A percentile compares a stretch with the other conserved stretches of the same genome.
These are phyloP conservation scores for Aspergillus conjunctus DNA, from an alignment of 495 filamentous ascomycete genomes.

Conservation along the genomic window DNA sequence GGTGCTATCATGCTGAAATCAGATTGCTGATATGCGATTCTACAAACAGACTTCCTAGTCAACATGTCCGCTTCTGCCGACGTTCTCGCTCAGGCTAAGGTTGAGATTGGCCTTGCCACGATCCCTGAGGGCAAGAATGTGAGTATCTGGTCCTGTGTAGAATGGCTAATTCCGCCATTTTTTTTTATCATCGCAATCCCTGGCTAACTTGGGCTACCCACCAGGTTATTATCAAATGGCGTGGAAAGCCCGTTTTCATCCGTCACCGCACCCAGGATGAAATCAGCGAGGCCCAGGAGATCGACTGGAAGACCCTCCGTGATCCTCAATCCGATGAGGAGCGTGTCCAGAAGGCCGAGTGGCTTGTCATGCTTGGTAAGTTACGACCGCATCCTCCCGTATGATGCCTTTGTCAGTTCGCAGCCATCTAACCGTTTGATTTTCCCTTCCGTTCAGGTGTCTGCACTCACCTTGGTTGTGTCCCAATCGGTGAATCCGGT, in stretches of 20 bases:
- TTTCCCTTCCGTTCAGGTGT: constrained; percentile 61
- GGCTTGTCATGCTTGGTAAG: constrained; percentile 97
- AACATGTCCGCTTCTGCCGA: constrained; percentile 99
- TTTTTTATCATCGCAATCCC: background rate
- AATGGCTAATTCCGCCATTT: background rate
- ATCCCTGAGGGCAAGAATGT: constrained; percentile 99
- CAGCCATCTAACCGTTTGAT: constrained; percentile 17
- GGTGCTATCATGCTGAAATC: constrained; percentile 2
- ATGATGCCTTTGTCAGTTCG: constrained; percentile 2
- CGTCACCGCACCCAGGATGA: constrained; percentile 91
- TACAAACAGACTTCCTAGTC: constrained; percentile 85
- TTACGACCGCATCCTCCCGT: constrained; percentile 5
- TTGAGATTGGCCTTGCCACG: constrained; percentile 87
- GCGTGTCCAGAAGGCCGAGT: constrained; percentile 96
- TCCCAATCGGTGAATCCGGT: constrained; percentile 97
- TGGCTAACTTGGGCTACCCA: constrained; percentile 20
- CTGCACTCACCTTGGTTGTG: constrained; percentile 98
- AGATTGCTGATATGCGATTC: constrained; percentile 28
- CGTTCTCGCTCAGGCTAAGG: constrained; percentile 98
- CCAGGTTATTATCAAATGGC: constrained; percentile 99
- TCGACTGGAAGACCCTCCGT: constrained; percentile 75
- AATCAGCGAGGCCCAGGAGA: constrained; percentile 80
- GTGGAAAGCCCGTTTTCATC: constrained; percentile 99
- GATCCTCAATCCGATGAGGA: constrained; percentile 90
- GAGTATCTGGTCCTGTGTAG: constrained; percentile 37